phyloP scores from a whole-genome alignment of 768 basidiomycete genomes.

The Pholiota microspora region DNA sequence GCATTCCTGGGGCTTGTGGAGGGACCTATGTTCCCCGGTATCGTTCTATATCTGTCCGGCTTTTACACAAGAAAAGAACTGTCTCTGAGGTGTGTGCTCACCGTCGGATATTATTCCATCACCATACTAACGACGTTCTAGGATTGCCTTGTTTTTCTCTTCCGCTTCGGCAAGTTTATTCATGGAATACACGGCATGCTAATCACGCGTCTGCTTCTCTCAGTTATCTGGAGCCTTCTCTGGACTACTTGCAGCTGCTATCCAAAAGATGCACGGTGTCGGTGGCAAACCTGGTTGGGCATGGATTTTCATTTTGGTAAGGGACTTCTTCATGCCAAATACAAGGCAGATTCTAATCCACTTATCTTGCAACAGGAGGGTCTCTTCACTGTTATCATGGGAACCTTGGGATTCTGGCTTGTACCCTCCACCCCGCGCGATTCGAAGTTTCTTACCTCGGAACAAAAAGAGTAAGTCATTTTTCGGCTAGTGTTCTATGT shows the following conservation, averaged over 20 bases:
- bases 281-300: conserved; percentile 56
- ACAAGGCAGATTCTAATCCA: not conserved
- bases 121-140: conserved; percentile 11
- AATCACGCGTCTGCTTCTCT: not conserved
- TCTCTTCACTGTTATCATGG: conserved; percentile 47
- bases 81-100: conserved; percentile 5
- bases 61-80: conserved; percentile 29
- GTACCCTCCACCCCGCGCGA: conserved; percentile 31
- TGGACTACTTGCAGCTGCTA: conserved; percentile 60
- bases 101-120: not conserved
- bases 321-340: not conserved
- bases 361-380: conserved; percentile 32
- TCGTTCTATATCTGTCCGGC: conserved; percentile 36
- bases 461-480: conserved; percentile 29
- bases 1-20: conserved; percentile 53
- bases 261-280: conserved; percentile 54
- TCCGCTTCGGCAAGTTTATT: conserved; percentile 29
- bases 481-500: not conserved
- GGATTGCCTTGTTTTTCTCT: conserved; percentile 37
- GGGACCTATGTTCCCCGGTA: conserved; percentile 38
- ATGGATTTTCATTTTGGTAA: conserved; percentile 57
- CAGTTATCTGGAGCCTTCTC: conserved; percentile 59
- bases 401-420: conserved; percentile 38
- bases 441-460: conserved; percentile 26
- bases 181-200: not conserved